Percentiles rank a stretch among this genome's conserved stretches.
Conservation (phyloP, 164 flowering plant species). For the Tetrastigma voinierianum region DNA sequence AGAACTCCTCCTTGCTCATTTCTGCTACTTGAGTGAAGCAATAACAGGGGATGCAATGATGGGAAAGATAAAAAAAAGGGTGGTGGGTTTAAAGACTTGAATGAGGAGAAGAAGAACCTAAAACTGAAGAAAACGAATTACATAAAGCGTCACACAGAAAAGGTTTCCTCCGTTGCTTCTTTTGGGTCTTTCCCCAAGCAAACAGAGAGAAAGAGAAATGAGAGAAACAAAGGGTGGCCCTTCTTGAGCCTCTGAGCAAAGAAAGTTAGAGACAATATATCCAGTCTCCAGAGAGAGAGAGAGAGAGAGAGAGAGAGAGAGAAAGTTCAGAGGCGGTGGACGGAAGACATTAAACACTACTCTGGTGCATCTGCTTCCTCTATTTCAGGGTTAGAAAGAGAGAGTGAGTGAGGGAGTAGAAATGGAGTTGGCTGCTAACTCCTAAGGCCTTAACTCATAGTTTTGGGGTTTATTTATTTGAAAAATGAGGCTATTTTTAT, state of each 20-base stretch:
- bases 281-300: constrained; percentile 16
- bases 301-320: constrained; percentile 20
- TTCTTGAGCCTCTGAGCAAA: constrained; percentile 23
- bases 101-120: constrained; percentile 1
- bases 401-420: constrained; percentile 1
- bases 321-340: constrained; percentile 17
- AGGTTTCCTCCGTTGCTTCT: background rate
- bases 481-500: background rate
- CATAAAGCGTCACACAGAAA: constrained; percentile 12
- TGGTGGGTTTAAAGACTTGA: constrained; percentile 20
- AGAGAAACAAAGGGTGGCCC: constrained; percentile 24
- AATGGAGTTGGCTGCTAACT: constrained; percentile 14
- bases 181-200: constrained; percentile 9
- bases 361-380: constrained; percentile 36
- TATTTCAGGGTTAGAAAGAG: constrained; percentile 41
- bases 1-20: constrained; percentile 85
- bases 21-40: constrained; percentile 15
- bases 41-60: constrained; percentile 15
- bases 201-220: constrained; percentile 9
- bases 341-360: constrained; percentile 30
- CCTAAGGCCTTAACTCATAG: constrained; percentile 16
- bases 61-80: constrained; percentile 7
- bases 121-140: constrained; percentile 13
- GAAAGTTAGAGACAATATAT: constrained; percentile 11
- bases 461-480: constrained; percentile 33